A percentile compares a stretch with the other conserved stretches of the same genome.
phyloP scores from a whole-genome alignment of 345 rosid species.

The Brassica carinata region DNA sequence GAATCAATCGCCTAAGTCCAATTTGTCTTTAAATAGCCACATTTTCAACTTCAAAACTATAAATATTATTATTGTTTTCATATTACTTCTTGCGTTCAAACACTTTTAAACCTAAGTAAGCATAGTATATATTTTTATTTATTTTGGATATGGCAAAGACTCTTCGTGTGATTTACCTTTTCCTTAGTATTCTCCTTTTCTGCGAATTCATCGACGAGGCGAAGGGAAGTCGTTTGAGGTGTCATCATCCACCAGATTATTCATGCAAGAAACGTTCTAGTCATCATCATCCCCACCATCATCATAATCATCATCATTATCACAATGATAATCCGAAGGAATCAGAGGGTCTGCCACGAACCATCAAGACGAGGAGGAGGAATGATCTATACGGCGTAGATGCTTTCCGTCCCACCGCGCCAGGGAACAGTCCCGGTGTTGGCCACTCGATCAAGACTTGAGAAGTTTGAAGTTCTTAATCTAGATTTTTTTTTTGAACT shows the following conservation, averaged over 20 bases:
- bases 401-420: slow-evolving; percentile 45
- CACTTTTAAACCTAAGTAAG: slow-evolving; percentile 15
- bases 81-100: slow-evolving; percentile 13
- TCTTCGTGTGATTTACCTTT: slow-evolving; percentile 22
- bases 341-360: not conserved
- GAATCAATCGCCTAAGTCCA: slow-evolving; percentile 28
- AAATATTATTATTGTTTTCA: slow-evolving; percentile 13
- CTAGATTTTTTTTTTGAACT: not conserved
- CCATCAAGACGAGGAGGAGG: slow-evolving; percentile 15
- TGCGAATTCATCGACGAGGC: slow-evolving; percentile 24
- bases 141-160: slow-evolving; percentile 33
- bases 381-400: slow-evolving; percentile 19
- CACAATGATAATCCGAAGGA: slow-evolving; percentile 9
- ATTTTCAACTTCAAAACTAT: slow-evolving; percentile 30
- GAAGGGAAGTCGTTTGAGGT: slow-evolving; percentile 32
- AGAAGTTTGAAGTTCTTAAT: not conserved
- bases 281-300: slow-evolving; percentile 19
- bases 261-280: slow-evolving; percentile 23
- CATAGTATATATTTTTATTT: not conserved
- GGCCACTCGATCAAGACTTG: slow-evolving; percentile 45
- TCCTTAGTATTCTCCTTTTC: slow-evolving; percentile 27
- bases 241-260: slow-evolving; percentile 23
- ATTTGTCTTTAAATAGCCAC: slow-evolving; percentile 36
- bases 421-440: slow-evolving; percentile 59
- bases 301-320: slow-evolving; percentile 2